A percentile compares a stretch with the other conserved stretches of the same genome.
Evolutionary conservation across 2,329 filamentous ascomycete species (phyloP).

Genomic region (Fusarium nelsonii): DNA sequence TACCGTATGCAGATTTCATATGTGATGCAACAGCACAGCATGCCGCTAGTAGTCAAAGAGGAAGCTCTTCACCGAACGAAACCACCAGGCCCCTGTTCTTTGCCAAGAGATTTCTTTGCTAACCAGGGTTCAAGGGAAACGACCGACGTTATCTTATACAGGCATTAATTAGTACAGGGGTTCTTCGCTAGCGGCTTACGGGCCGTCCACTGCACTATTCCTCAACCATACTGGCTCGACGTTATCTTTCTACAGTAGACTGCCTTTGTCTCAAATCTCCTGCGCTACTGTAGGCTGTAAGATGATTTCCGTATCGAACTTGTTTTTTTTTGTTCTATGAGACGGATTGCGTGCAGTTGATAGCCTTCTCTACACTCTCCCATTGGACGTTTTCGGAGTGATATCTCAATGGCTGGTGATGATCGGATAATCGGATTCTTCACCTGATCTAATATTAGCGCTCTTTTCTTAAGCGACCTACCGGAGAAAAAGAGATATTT

Average conservation of each 20-base stretch:
- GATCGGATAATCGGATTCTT: background rate
- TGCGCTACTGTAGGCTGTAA: background rate
- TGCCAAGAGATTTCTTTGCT: constrained; percentile 18
- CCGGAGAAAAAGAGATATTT: constrained; percentile 3
- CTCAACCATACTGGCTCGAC: background rate
- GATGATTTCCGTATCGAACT: background rate
- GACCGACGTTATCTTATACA: constrained; percentile 13
- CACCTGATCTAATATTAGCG: constrained; percentile 19
- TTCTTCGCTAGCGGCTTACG: constrained; percentile 22
- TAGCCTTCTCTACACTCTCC: background rate
- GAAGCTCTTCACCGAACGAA: constrained; percentile 12
- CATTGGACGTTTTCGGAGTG: constrained; percentile 1
- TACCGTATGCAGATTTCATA: background rate
- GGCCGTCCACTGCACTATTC: constrained; percentile 16
- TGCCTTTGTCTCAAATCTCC: background rate
- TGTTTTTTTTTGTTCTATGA: constrained; percentile 3
- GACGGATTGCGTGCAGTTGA: constrained; percentile 7
- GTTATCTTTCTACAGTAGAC: constrained; percentile 19
- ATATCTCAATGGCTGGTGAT: constrained; percentile 20
- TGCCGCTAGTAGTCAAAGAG: constrained; percentile 18
- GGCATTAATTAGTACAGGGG: background rate
- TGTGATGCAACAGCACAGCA: constrained; percentile 3
- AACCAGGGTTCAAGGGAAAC: background rate
- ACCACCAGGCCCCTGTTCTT: background rate
- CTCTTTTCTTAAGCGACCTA: background rate